Evolutionary conservation across 345 rosid genomes (phyloP).

Genomic region (Gossypium rotundifolium): DNA sequence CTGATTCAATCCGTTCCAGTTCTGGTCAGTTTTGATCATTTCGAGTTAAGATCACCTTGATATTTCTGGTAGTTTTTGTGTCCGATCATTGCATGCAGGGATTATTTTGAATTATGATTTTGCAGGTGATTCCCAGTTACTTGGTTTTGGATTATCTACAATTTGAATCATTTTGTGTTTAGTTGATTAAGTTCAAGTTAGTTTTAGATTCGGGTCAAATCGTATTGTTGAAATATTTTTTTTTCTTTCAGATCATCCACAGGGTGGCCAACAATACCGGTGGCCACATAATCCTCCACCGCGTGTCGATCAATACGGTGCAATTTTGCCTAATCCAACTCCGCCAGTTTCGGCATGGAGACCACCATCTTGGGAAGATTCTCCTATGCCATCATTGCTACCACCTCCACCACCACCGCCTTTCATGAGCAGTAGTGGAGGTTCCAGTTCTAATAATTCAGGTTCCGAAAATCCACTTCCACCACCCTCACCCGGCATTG

Average conservation of each 20-base stretch:
- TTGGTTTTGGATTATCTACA: no score
- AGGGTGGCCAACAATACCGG: conserved; percentile 46
- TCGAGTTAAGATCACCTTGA: no score
- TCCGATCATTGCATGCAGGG: no score
- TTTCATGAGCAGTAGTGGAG: conserved; percentile 10
- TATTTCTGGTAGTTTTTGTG: no score
- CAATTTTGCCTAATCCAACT: conserved; percentile 31
- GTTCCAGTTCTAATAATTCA: conserved; percentile 11
- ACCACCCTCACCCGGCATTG: conserved; percentile 46
- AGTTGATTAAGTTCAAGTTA: no score
- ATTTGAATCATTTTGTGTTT: no score
- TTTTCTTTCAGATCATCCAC: conserved; percentile 38
- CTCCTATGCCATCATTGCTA: not conserved
- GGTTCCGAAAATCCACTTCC: conserved; percentile 19
- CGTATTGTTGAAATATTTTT: not conserved
- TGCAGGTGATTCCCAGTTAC: no score
- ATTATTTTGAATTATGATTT: no score
- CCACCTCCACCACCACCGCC: conserved; percentile 11
- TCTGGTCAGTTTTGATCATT: no score
- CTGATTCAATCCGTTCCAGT: no score
- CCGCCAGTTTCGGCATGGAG: not conserved
- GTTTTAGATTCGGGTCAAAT: no score
- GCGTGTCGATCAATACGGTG: conserved; percentile 27
- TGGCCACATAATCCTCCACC: conserved; percentile 59
- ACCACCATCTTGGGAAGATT: not conserved